Base-by-base conservation (phyloP, 2,329 filamentous ascomycete species). In the Chrysoporthe austroafricana region DNA sequence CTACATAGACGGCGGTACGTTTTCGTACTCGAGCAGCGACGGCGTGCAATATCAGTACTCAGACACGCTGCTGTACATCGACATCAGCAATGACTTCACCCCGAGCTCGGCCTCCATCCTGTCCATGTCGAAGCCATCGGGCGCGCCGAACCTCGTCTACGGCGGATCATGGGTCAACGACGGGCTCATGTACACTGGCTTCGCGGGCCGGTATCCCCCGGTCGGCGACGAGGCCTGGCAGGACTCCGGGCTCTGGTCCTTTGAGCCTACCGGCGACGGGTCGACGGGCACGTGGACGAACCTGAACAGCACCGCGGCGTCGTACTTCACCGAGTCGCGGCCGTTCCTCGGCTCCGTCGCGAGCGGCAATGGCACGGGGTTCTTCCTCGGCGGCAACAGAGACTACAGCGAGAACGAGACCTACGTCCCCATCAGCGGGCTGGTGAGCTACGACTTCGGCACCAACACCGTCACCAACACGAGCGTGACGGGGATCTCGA, bases 1-100 rank as follows among this genome's bases (percentile, higher is more conserved):
- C 1, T 74, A 73, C 57, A 70, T 74, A 21, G 70, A 73, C 56
- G 73, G 71, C 21, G 72, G 72, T 4, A 70, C 72, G 58, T 69
- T 72, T 4, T 73, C 72, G 13, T 74, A 71, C 57, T 69, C 63
- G 16, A 70, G 63, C n/a, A 62, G 64, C 34, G 50, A 46, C n/a
- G 50, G 52, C 1, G 56, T 70, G 7, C 46, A 59, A 21, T 74
- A 73, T 34, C 66, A 73, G 44, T 73, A 73, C 50, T 73, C 72
- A 64, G 64, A 69, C 66, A 58, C 46, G 13, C 62, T 59, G 2
- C 4, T 43, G 4, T 64, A 66, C 56, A 57, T 68, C 32, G 62
- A 68, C n/a, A 36, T 68, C 9, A 46, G 39, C 9, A 48, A 16
- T 3, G 62, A 68, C 39, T 68, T 64, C n/a, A 60, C 58, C 4